phyloP scores from a whole-genome alignment of 306 rosid species.

The Cucumis melo region DNA sequence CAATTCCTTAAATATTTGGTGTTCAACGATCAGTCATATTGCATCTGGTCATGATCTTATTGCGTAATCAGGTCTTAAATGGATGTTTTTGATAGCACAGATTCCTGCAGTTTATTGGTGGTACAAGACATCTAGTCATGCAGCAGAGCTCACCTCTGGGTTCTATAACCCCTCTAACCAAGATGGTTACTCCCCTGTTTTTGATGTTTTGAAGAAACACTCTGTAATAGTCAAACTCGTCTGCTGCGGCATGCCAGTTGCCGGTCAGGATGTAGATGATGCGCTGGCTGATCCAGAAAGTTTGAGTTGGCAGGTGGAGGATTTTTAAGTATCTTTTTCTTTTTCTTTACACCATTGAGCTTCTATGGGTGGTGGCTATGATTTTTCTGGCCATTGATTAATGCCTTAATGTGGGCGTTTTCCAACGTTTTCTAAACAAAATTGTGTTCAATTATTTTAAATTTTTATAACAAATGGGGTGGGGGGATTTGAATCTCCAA shows the following conservation, averaged over 20 bases:
- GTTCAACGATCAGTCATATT: not conserved
- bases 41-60: not conserved
- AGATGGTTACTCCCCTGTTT: conserved; percentile 83
- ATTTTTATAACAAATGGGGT: too few species aligned
- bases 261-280: conserved; percentile 55
- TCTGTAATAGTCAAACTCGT: conserved; percentile 63
- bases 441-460: not conserved
- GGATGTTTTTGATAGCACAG: conserved; percentile 21
- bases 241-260: conserved; percentile 55
- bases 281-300: conserved; percentile 79
- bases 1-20: not conserved
- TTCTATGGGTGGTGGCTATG: not conserved
- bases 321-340: not conserved
- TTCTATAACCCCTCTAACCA: conserved; percentile 83
- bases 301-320: conserved; percentile 83
- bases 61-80: not conserved
- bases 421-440: not conserved
- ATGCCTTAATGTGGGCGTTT: not conserved
- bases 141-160: conserved; percentile 94
- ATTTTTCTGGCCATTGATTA: not conserved
- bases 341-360: not conserved
- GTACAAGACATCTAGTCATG: conserved; percentile 87
- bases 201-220: conserved; percentile 70
- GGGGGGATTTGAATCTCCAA: too few species aligned
- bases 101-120: conserved; percentile 93